Base-by-base conservation (phyloP, 2,329 filamentous ascomycete genomes). In the Fusarium nygamai region DNA sequence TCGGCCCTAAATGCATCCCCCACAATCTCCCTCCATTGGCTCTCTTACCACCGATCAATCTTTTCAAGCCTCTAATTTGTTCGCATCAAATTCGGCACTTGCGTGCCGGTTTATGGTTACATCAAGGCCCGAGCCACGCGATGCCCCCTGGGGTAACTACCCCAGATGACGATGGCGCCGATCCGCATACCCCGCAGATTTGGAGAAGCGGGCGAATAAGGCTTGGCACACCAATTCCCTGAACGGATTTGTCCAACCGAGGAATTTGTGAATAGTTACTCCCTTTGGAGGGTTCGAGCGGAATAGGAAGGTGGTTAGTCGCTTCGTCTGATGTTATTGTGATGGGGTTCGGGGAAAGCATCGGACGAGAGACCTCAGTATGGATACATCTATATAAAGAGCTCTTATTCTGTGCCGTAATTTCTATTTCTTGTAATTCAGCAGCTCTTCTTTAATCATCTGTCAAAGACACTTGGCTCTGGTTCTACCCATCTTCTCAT, bases 71-170 rank as follows among this genome's bases (percentile, higher is more conserved):
- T 68, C 46, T 68, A 57, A 57, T 68, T 68, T 44, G 65, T 38
- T 29, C 65, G 65, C 65, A 62, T 68, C 46, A 68, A 66, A 62
- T 19, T 68, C 65, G 65, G 65, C 65, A 68, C 54, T 9, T 31
- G 22, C 6, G 44, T 68, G 65, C 65, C 65, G 65, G 47, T 36
- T 33, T 62, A 43, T 41, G 54, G 65, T 68, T 62, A 38, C 64
- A 68, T 19, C 22, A 36, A 41, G 64, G 54, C 29, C 54, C 46
- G 29, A 24, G 36, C 61, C 41, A 58, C 22, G 33, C 14, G 59
- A 67, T 64, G 31, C 56, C 44, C 48, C 48, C 61, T 51, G 57
- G 33, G 31, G 20, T 36, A 24, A 16, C 24, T 34, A 50, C 41
- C 41, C 64, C 64, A 63, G 64, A 66, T 41, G 38, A 27, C 22